Evolutionary conservation across 164 flowering plant genomes (phyloP).

Genomic region (Umbellularia californica): DNA sequence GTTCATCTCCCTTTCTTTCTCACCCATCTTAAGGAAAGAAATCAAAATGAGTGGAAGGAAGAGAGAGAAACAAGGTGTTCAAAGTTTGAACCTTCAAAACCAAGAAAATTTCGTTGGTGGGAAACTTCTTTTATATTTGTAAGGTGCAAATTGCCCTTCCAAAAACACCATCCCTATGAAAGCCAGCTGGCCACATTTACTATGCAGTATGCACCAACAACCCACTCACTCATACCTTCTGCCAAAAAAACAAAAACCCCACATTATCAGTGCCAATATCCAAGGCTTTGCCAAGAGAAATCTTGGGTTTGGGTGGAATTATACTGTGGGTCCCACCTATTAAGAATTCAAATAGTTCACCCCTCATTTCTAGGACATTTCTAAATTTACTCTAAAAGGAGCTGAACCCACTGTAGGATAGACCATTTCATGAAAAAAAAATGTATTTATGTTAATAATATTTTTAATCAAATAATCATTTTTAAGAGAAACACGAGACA

Average conservation of each 20-base stretch:
- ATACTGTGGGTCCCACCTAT: neutral
- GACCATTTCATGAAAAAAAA: no score
- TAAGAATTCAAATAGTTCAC: no score
- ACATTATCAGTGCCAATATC: neutral
- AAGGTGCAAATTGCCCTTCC: neutral
- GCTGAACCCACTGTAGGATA: no score
- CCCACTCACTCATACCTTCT: no score
- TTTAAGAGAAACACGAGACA: no score
- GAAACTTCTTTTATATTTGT: neutral
- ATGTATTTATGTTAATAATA: no score
- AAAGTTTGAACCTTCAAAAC: conserved; percentile 31
- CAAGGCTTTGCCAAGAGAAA: neutral
- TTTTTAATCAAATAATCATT: no score
- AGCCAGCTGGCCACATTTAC: neutral
- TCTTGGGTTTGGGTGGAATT: neutral
- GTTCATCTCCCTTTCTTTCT: conserved; percentile 17
- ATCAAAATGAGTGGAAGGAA: conserved; percentile 27
- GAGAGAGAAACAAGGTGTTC: conserved; percentile 15
- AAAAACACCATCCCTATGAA: neutral
- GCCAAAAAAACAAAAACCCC: neutral
- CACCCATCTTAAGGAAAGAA: conserved; percentile 10
- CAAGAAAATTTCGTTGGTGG: conserved; percentile 19
- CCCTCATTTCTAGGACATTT: no score
- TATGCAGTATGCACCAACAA: no score
- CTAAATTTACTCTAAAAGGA: no score